Evolutionary conservation across 2,329 filamentous ascomycete species (phyloP), one percentile per base, ranked within the genome.

Genomic region (Pseudonectria foliicola): DNA sequence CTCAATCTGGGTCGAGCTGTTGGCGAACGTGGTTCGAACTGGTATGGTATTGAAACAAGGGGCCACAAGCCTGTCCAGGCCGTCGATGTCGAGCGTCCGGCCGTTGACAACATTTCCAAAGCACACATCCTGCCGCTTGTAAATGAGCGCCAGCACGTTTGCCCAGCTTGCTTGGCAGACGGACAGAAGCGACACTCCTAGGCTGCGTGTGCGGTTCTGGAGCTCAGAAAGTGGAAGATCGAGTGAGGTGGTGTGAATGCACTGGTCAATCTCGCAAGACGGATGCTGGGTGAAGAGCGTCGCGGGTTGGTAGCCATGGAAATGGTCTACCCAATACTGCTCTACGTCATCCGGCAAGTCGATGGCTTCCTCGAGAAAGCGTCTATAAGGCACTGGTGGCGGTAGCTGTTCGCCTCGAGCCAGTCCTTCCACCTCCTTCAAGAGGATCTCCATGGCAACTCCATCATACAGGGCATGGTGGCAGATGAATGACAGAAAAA

Each of bases 11-110:
- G 68, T 70, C 1, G 57, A 63, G 2, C 55, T 55, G 3, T 54
- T 53, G 1, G 67, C 60, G 8, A 84, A 41, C 23, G 76, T 61
- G 12, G 77, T 61, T 16, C 86, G 74, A 2, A 88, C 54, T 0
- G 89, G 87, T 10, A 95, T 61, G 0, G 89, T 94, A 53, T 95
- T 95, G 67, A 95, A 95, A 55, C 87, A 94, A 0, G 89, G 89
- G 0, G 85, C 87, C n/a, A 93, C 75, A 6, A 95, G 71, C 4
- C 70, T 66, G 25, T 89, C 79, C 10, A 90, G 66, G 0, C 72
- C 74, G 6, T 82, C 71, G 3, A 89, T 57, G 0, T 75, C 62
- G 8, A 85, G 54, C 1, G 79, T 81, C 7, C 89, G 77, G 2
- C 89, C 88, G 51, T 78, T 89, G 37, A 90, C 73, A 3, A 95